Percentiles rank a stretch among this genome's conserved stretches.
phyloP scores from a whole-genome alignment of 345 rosid genomes.

The Acer campestre region DNA sequence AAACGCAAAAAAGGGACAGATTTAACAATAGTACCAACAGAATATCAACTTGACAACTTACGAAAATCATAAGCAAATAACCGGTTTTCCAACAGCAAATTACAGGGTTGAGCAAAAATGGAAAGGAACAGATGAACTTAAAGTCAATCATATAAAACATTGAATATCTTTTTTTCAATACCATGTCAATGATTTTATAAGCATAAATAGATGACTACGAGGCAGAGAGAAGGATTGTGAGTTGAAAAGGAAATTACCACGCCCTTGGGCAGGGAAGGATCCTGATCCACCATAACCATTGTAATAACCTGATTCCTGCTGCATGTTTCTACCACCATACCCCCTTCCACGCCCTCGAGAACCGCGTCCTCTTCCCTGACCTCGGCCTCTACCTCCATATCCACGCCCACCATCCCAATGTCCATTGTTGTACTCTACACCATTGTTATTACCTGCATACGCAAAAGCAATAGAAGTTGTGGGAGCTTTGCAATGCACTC shows the following conservation, averaged over 20 bases:
- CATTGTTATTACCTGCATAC: conserved; percentile 38
- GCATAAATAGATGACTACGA: neutral
- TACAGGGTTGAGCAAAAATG: neutral
- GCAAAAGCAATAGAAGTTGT: neutral
- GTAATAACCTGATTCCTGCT: conserved; percentile 15
- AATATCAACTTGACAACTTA: neutral
- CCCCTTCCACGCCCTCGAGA: conserved; percentile 46
- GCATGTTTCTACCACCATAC: conserved; percentile 32
- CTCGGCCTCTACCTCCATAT: conserved; percentile 47
- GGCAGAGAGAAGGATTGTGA: conserved; percentile 11
- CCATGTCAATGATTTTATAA: neutral
- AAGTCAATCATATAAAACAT: neutral
- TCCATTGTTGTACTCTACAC: conserved; percentile 45
- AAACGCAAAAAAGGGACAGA: neutral
- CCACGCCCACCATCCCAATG: conserved; percentile 46
- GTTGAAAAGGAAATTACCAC: conserved; percentile 15
- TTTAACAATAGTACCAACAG: neutral
- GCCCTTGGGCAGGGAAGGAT: conserved; percentile 22
- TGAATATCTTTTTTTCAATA: neutral
- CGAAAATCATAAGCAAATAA: neutral
- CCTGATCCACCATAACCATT: conserved; percentile 22
- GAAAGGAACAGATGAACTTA: neutral
- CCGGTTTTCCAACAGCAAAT: neutral
- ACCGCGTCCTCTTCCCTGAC: conserved; percentile 52
- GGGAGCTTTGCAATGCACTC: neutral